A percentile compares a stretch with the other conserved stretches of the same genome.
Conservation (phyloP, 768 basidiomycete species). For the Auriscalpium orientale region DNA sequence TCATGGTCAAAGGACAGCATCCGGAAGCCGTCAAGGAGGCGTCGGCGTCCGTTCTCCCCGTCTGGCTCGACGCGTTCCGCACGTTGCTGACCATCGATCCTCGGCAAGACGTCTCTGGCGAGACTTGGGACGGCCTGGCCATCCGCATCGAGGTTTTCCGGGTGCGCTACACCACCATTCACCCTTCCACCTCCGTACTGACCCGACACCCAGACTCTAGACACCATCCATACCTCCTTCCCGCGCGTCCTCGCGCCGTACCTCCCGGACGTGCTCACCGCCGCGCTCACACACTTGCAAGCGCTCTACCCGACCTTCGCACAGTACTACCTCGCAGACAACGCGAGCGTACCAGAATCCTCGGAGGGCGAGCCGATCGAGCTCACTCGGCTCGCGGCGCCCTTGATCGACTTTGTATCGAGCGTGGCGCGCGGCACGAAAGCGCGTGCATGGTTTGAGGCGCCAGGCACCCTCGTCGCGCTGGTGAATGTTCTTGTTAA, state of each 20-base stretch:
- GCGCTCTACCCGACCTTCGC: conserved; percentile 52
- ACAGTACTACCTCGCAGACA: conserved; percentile 51
- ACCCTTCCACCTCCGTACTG: neutral
- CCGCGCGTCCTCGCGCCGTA: conserved; percentile 61
- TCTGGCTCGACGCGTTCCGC: conserved; percentile 90
- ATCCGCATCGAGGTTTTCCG: conserved; percentile 82
- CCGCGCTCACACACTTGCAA: conserved; percentile 53
- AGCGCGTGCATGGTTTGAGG: conserved; percentile 56
- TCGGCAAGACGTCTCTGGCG: conserved; percentile 47
- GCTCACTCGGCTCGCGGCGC: conserved; percentile 67
- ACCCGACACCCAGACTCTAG: conserved; percentile 52
- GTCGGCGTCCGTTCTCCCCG: conserved; percentile 68
- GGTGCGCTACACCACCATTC: conserved; percentile 32
- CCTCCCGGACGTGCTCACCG: conserved; percentile 50
- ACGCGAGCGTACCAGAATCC: conserved; percentile 49
- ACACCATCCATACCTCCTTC: conserved; percentile 75
- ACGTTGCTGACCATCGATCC: conserved; percentile 64
- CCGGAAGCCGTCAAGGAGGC: conserved; percentile 83
- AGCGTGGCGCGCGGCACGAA: conserved; percentile 58
- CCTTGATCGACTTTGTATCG: conserved; percentile 75
- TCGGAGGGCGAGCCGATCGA: conserved; percentile 74
- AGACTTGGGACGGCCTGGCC: conserved; percentile 76
- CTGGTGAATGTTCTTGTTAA: conserved; percentile 53
- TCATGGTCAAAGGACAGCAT: conserved; percentile 93
- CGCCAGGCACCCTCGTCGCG: conserved; percentile 35